These are phyloP conservation scores for Letharia lupina DNA, from an alignment of 495 filamentous ascomycete species.

Conservation along the genomic window DNA sequence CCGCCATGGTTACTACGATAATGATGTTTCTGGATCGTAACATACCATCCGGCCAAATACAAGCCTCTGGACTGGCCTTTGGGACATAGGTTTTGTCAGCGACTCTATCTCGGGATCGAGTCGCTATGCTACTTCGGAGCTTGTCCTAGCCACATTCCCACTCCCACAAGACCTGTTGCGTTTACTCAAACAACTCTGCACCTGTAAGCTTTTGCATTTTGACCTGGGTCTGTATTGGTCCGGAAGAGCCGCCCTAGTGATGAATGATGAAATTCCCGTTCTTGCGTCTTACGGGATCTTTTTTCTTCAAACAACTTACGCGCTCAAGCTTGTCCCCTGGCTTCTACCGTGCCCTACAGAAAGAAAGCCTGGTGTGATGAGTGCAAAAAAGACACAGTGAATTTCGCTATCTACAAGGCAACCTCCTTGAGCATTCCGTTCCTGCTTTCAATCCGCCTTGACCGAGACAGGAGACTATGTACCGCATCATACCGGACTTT, in stretches of 20 bases:
- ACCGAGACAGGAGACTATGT: neutral
- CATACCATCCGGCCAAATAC: neutral
- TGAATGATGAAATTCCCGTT: neutral
- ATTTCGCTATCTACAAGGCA: neutral
- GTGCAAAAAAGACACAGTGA: neutral
- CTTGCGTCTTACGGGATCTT: neutral
- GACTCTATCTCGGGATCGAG: neutral
- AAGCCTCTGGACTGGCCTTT: neutral
- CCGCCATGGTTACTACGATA: neutral
- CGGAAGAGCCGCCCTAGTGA: neutral
- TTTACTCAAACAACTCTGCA: neutral
- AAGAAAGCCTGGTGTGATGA: neutral
- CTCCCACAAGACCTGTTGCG: neutral
- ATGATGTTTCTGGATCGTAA: neutral
- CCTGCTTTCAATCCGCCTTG: neutral
- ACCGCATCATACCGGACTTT: neutral
- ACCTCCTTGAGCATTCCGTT: neutral
- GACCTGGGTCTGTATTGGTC: neutral
- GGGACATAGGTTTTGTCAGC: neutral
- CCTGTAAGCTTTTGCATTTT: neutral
- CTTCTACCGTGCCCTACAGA: neutral
- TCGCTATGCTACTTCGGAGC: neutral
- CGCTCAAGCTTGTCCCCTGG: neutral
- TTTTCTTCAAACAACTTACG: neutral
- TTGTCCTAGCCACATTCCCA: neutral